Base-by-base conservation (phyloP, 1,139 yeast species). In the Protomyces macrosporus region DNA sequence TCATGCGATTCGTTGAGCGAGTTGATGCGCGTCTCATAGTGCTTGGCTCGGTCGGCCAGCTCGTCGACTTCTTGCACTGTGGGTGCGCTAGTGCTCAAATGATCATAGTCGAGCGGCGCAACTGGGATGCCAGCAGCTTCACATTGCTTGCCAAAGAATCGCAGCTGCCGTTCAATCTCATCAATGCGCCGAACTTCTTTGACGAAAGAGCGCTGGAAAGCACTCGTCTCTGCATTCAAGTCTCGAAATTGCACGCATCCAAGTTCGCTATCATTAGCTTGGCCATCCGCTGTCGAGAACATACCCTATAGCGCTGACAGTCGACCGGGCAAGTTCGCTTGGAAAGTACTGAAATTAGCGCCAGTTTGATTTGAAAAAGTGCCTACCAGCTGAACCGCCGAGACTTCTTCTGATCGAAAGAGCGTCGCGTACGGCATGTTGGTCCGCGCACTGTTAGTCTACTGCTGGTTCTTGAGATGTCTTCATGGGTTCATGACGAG, bases 241-340 rank as follows among this genome's bases (percentile, higher is more conserved):
- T 93, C 98, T 66, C 97, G 82, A 75, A 95, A 90, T 73, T 95
- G 98, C 36, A 93, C 87, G 63, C 83, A 79, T 1, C 97, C 97
- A 66, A 87, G 77, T 67, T 84, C 84, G 6, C 62, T 56, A 32
- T 12, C 79, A 81, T 61, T 72, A 71, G 53, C 50, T 5, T 9
- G 39, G 9, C 23, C 23, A 23, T 23, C 23, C 23, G 23, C 23
- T 23, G 23, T 23, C 9, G 9, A 36, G 39, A 12, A 12, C 39
- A 12, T 36, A 36, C 39, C 39, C 48, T 14, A 42, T 23, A n/a
- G 48, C 48, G 23, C 48, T 42, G 48, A 42, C 48, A 4, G 48
- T 42, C 23, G 48, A 42, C 12, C 48, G 48, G 30, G 48, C 48
- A 14, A 42, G 6, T 14, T 42, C 48, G 32, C 48, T 42, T 42